Evolutionary conservation across 345 rosid species (phyloP).

Genomic region (Raphanus sativus): DNA sequence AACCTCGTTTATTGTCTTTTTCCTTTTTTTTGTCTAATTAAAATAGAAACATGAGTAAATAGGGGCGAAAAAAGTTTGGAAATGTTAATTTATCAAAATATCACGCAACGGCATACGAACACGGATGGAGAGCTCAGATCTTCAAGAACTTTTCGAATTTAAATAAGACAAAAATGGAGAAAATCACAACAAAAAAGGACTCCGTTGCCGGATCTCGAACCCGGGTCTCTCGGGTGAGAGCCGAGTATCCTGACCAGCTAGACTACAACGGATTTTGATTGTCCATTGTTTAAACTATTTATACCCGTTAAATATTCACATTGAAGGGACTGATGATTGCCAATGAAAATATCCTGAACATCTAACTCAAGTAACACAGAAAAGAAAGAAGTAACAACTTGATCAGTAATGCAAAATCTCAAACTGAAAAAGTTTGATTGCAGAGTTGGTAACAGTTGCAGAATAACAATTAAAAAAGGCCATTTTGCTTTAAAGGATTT

Average conservation of each 20-base stretch:
- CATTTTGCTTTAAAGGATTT: constrained; percentile 5
- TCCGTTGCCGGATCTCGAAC: constrained; percentile 75
- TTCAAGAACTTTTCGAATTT: neutral
- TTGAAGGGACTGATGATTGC: neutral
- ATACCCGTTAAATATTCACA: neutral
- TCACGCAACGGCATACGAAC: neutral
- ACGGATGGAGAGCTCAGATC: neutral
- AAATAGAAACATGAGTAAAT: too few relatives aligned
- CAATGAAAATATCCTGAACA: neutral
- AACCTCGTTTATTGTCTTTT: neutral
- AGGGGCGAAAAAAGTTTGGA: neutral
- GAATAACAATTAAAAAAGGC: neutral
- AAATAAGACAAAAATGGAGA: neutral
- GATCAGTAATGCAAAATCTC: neutral
- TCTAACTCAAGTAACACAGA: neutral
- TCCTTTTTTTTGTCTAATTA: neutral
- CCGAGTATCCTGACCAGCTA: constrained; percentile 75
- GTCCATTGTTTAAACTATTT: neutral
- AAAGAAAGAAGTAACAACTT: neutral
- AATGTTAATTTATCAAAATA: neutral
- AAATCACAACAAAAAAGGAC: neutral
- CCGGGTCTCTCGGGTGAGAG: constrained; percentile 75
- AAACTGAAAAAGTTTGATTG: neutral
- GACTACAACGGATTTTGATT: constrained; percentile 33
- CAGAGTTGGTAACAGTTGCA: neutral